These are phyloP conservation scores for Cordyceps fumosorosea DNA, from an alignment of 2,329 filamentous ascomycete genomes.

Conservation along the genomic window DNA sequence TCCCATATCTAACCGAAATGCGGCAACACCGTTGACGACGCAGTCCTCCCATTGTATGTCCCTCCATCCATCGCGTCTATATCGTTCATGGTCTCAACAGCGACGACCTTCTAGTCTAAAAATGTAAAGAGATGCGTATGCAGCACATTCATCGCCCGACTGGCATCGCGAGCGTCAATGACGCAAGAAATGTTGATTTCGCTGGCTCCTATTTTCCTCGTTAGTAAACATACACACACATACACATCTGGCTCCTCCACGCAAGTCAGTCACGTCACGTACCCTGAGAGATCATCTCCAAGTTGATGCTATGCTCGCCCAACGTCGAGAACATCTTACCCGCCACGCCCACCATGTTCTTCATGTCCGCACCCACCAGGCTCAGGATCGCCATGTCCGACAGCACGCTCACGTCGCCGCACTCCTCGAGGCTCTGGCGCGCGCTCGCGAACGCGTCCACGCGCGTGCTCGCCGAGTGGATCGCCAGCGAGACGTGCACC, in stretches of 20 bases:
- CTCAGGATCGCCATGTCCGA: slow-evolving; percentile 93
- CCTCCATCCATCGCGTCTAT: background rate
- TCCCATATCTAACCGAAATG: background rate
- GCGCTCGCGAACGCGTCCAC: slow-evolving; percentile 59
- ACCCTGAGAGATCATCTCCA: slow-evolving; percentile 99
- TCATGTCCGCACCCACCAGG: slow-evolving; percentile 90
- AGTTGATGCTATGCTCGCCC: slow-evolving; percentile 89
- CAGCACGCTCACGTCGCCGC: slow-evolving; percentile 85
- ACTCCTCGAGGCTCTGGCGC: slow-evolving; percentile 66
- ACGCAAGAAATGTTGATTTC: slow-evolving; percentile 99
- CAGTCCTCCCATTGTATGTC: background rate
- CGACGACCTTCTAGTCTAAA: slow-evolving; percentile 55
- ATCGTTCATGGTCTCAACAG: background rate
- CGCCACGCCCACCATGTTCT: slow-evolving; percentile 92
- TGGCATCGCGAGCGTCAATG: slow-evolving; percentile 84
- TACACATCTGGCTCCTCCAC: background rate
- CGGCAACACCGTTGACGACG: background rate
- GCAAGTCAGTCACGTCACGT: slow-evolving; percentile 23
- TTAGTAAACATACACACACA: background rate
- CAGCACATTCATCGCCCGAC: slow-evolving; percentile 89
- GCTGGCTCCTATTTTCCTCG: slow-evolving; percentile 62
- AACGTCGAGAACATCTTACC: slow-evolving; percentile 93
- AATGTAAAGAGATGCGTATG: slow-evolving; percentile 97
- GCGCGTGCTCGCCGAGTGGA: slow-evolving; percentile 69
- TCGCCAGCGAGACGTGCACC: slow-evolving; percentile 94